Percentiles rank a stretch among this genome's conserved stretches.
Evolutionary conservation across 129 eudicot species (phyloP).

Genomic region (Flaveria linearis): DNA sequence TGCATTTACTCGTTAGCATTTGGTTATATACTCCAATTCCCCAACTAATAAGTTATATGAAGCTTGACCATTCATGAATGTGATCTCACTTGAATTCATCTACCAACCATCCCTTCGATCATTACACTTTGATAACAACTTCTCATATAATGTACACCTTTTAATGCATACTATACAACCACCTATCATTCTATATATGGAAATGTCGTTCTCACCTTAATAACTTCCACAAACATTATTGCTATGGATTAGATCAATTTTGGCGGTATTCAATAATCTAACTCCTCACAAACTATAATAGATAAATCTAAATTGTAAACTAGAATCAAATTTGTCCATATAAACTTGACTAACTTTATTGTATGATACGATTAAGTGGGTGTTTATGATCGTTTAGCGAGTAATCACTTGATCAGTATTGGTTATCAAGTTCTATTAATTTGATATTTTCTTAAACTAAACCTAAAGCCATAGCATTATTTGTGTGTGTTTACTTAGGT

Average conservation of each 20-base stretch:
- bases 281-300: not conserved
- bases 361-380: not conserved
- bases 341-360: not conserved
- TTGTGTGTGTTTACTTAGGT: no score
- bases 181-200: not conserved
- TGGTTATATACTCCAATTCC: conserved; percentile 29
- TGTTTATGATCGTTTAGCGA: not conserved
- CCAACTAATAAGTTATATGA: conserved; percentile 19
- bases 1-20: conserved; percentile 20
- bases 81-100: conserved; percentile 29
- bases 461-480: no score
- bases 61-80: conserved; percentile 34
- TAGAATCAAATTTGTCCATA: not conserved
- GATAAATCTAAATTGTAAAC: not conserved
- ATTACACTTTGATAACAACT: conserved; percentile 11
- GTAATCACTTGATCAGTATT: not conserved
- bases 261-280: not conserved
- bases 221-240: conserved; percentile 3
- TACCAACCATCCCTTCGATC: conserved; percentile 28
- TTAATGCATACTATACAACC: conserved; percentile 10
- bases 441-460: no score
- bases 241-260: not conserved
- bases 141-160: conserved; percentile 15
- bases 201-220: conserved; percentile 19
- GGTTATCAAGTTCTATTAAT: no score